Percentiles rank a stretch among this genome's conserved stretches.
Conservation (phyloP, 352 stramenopile genomes). For the Globisporangium nagaii region DNA sequence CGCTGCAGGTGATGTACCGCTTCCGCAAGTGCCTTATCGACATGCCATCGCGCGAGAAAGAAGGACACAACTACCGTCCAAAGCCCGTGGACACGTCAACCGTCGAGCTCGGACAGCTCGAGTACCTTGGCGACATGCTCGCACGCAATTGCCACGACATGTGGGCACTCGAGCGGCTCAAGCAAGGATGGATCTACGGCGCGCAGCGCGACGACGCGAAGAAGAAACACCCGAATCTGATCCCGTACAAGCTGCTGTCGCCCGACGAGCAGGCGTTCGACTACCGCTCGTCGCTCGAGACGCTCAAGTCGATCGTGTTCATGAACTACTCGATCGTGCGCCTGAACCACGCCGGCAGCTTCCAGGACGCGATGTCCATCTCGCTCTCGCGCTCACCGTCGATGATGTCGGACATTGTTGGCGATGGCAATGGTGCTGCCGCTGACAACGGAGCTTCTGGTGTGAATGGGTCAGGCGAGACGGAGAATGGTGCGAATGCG, state of each 20-base stretch:
- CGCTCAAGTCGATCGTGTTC: constrained; percentile 84
- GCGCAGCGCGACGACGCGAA: constrained; percentile 59
- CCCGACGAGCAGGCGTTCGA: constrained; percentile 81
- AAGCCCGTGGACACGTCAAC: constrained; percentile 78
- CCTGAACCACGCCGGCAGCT: constrained; percentile 44
- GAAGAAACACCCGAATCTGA: constrained; percentile 77
- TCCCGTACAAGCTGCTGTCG: constrained; percentile 78
- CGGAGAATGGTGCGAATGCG: constrained; percentile 1
- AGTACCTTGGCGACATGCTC: constrained; percentile 70
- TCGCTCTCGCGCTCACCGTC: constrained; percentile 64
- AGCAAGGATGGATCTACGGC: constrained; percentile 82
- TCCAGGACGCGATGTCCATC: constrained; percentile 27
- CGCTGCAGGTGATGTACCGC: constrained; percentile 84
- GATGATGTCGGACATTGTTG: constrained; percentile 43
- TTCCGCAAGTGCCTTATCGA: constrained; percentile 87
- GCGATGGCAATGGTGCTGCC: constrained; percentile 18
- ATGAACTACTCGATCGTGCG: constrained; percentile 85
- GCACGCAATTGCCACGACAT: constrained; percentile 85
- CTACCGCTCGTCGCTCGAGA: constrained; percentile 83
- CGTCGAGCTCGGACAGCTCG: constrained; percentile 67
- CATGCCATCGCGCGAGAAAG: constrained; percentile 85
- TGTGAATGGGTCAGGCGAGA: constrained; percentile 15
- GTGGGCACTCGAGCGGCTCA: constrained; percentile 79
- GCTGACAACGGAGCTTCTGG: neutral
- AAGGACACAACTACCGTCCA: constrained; percentile 82